Evolutionary conservation across 2,329 filamentous ascomycete genomes (phyloP), one percentile per base, ranked within the genome.

Genomic region (Tolypocladium capitatum): DNA sequence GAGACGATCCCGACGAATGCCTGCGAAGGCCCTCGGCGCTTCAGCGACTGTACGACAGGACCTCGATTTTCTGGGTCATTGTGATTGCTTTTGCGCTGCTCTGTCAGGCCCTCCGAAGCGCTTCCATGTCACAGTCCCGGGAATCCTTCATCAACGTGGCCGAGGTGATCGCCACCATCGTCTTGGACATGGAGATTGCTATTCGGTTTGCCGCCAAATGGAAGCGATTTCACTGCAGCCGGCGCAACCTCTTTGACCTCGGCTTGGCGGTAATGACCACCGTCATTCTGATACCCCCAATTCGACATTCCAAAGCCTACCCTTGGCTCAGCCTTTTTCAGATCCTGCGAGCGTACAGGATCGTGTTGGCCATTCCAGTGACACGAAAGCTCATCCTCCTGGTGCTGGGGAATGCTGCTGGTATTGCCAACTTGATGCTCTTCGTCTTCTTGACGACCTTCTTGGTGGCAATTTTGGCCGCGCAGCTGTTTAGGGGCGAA

Each of bases 381-480:
- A 98, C 90, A 1, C 76, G 86, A 52, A 84, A 89, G 53, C 76
- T 98, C 46, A 92, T 98, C 60, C 70, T 84, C 54, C 75, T 94
- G 32, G 92, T 98, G 3, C 75, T 98, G 51, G 85, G 92, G 51
- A 97, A 97, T 61, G 84, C 89, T 5, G 80, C 83, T 41, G 94
- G 94, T 85, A 83, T 98, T 52, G 77, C 86, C 35, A 98, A 98
- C 61, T 71, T 98, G 51, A 94, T 98, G 68, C 72, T 97, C 18
- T 98, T 98, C 62, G 89, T 98, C 58, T 95, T 97, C 60, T 73
- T 98, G 46, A 86, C 96, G 60, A 96, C 90, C 0, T 97, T 95
- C 59, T 74, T 98, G 42, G 86, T 90, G 56, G 84, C 92, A 3
- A 94, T 98, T 49, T 89, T 98, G 57, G 92, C 92, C 7, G 81